Conservation (phyloP, 176 grass and related monocot genomes). For the Cenchrus fungigraminus region DNA sequence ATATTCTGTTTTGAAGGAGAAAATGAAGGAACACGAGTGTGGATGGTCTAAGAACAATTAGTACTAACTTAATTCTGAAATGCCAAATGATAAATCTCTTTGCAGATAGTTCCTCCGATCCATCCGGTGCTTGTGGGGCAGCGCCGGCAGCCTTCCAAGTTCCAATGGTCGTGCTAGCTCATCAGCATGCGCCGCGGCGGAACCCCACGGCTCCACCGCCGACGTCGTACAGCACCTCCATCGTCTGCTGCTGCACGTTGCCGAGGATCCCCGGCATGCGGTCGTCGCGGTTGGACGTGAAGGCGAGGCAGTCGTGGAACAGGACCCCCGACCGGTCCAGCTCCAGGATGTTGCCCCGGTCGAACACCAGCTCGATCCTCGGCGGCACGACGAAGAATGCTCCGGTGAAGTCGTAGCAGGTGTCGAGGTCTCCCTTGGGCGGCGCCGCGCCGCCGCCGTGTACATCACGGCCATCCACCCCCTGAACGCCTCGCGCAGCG, state of each 20-base stretch:
- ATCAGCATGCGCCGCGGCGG: slow-evolving; percentile 43
- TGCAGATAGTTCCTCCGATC: too few species aligned
- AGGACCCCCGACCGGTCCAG: slow-evolving; percentile 45
- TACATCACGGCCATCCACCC: slow-evolving; percentile 38
- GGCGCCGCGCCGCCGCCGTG: background rate
- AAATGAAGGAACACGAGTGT: too few species aligned
- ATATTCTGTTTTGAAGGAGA: too few species aligned
- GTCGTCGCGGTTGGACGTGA: slow-evolving; percentile 31
- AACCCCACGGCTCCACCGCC: slow-evolving; percentile 51
- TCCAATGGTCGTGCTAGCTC: too few species aligned
- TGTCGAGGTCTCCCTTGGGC: slow-evolving; percentile 33
- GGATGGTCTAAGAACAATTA: too few species aligned
- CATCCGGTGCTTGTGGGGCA: too few species aligned
- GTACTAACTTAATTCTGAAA: too few species aligned
- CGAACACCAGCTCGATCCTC: slow-evolving; percentile 45
- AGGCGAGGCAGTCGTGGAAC: slow-evolving; percentile 62
- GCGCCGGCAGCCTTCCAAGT: too few species aligned
- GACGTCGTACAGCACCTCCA: slow-evolving; percentile 60
- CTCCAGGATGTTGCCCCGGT: slow-evolving; percentile 5
- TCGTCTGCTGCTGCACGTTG: slow-evolving; percentile 60
- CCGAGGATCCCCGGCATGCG: slow-evolving; percentile 44
- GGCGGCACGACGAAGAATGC: slow-evolving; percentile 37
- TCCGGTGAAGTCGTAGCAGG: slow-evolving; percentile 56
- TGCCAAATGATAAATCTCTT: too few species aligned
- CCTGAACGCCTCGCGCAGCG: slow-evolving; percentile 54